Base-by-base conservation (phyloP, 495 filamentous ascomycete genomes). In the Amphirosellinia nigrospora region DNA sequence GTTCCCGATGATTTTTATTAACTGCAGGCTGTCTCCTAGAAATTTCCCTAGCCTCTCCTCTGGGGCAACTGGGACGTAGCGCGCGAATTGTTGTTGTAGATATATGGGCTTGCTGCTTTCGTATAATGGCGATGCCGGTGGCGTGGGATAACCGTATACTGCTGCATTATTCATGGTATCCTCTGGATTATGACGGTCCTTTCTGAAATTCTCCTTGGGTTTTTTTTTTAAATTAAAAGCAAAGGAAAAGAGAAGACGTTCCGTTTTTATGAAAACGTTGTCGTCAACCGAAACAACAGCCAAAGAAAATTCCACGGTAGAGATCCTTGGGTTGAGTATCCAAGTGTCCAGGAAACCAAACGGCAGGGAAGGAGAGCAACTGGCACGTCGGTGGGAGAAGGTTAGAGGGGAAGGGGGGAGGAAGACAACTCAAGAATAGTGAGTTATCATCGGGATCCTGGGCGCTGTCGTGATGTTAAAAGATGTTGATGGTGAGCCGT, bases 31-130 rank as follows among this genome's bases (percentile, higher is more conserved):
- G 79, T 90, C 88, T 77, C 91, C 94, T 71, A 98, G 83, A 71
- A 96, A 85, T 68, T 91, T 87, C 81, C 94, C 94, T 85, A 97
- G 80, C 73, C 94, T 91, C 78, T 96, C 92, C 86, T 97, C 93
- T 52, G 94, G 93, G 52, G 82, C 71, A 64, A 80, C 77, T 21
- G 83, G 84, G 43, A 76, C 70, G 74, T 79, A 85, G 68, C 80
- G 80, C 48, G 79, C 76, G 65, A 79, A 77, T 41, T 77, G 79
- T 66, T 81, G 79, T 64, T 80, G 79, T 70, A 79, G 72, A 71
- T 78, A 78, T 30, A 77, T 73, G 65, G 79, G 81, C 73, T 81
- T 79, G 58, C 70, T 71, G 70, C 82, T 80, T 72, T 82, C 79
- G 79, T 83, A 84, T 34, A 79, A 75, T 72, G 84, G 84, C 55